Conservation (phyloP, 1,284 basidiomycete species). For the Irpex sp. region DNA sequence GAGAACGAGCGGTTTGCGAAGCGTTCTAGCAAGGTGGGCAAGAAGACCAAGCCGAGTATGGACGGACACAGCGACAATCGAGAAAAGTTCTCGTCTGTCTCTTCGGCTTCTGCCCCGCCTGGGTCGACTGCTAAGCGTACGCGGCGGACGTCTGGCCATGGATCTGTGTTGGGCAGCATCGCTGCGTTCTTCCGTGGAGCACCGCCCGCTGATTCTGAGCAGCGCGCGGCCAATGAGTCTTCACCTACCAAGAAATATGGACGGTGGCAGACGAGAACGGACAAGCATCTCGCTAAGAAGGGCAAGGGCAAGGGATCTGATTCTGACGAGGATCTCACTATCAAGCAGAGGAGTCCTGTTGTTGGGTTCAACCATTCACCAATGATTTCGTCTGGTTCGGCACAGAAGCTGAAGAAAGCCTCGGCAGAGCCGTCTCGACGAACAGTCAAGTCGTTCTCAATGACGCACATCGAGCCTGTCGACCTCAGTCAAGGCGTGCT, state of each 20-base stretch:
- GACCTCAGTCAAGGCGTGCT: not conserved
- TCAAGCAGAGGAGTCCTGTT: not conserved
- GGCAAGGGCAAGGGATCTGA: conserved; percentile 24
- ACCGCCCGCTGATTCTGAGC: conserved; percentile 13
- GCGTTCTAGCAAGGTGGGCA: not conserved
- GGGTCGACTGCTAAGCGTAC: conserved; percentile 18
- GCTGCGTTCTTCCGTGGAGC: conserved; percentile 24
- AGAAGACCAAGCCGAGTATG: conserved; percentile 1
- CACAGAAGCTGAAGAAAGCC: conserved; percentile 22
- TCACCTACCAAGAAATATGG: conserved; percentile 6
- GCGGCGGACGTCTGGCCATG: conserved; percentile 12
- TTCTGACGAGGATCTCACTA: conserved; percentile 29
- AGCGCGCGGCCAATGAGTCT: conserved; percentile 1
- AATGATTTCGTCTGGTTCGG: not conserved
- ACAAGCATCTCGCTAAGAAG: conserved; percentile 36
- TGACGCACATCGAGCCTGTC: not conserved
- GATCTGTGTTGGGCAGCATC: conserved; percentile 24
- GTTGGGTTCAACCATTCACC: not conserved
- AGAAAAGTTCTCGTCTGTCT: not conserved
- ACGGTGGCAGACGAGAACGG: conserved; percentile 46
- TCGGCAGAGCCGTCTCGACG: not conserved
- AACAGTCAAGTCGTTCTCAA: not conserved
- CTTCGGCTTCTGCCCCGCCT: not conserved
- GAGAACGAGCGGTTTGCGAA: conserved; percentile 55
- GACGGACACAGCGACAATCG: not conserved